Evolutionary conservation across 148 eudicot genomes (phyloP), one percentile per base, ranked within the genome.

Genomic region (Pouteria glomerata): DNA sequence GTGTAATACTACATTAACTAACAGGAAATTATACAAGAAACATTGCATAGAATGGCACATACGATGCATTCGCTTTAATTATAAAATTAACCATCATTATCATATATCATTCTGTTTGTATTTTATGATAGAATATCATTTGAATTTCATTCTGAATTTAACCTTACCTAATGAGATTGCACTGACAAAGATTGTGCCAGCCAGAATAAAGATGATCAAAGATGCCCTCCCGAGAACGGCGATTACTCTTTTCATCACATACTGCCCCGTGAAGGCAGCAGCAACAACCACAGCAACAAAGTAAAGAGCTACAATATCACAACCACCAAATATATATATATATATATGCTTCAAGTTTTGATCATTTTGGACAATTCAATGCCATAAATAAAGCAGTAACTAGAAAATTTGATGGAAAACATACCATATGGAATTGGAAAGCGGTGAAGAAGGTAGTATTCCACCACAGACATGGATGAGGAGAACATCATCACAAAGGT

Each of bases 361-460:
- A n/a, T n/a, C n/a, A n/a, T n/a, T n/a, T n/a, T n/a, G n/a, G n/a
- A n/a, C 12, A 50, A 50, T 3, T 7, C 16, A 50, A 7, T 13
- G 19, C 19, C n/a, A 16, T 13, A 16, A 50, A 0, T 16, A 10
- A 7, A 50, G 3, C 21, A 27, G 8, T 21, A 59, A 59, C 1
- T 59, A 21, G 63, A n/a, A 60, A 60, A 12, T 31, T 34, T 15
- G 37, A 1, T 13, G 2, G 8, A 39, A 33, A 55, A 50, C 72
- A 66, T 83, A 89, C 94, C 89, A 8, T 89, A 89, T 39, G 89
- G 85, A 14, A 87, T 79, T 0, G 94, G 94, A 59, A 89, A 89
- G 57, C 91, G 86, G 19, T 79, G 77, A 12, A 89, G 80, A 39
- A 89, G 87, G 76, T 89, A 89, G 70, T 89, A 89, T 63, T 89